A percentile compares a stretch with the other conserved stretches of the same genome.
These are phyloP conservation scores for Acidiella bohemica DNA, from an alignment of 495 filamentous ascomycete species.

Conservation along the genomic window DNA sequence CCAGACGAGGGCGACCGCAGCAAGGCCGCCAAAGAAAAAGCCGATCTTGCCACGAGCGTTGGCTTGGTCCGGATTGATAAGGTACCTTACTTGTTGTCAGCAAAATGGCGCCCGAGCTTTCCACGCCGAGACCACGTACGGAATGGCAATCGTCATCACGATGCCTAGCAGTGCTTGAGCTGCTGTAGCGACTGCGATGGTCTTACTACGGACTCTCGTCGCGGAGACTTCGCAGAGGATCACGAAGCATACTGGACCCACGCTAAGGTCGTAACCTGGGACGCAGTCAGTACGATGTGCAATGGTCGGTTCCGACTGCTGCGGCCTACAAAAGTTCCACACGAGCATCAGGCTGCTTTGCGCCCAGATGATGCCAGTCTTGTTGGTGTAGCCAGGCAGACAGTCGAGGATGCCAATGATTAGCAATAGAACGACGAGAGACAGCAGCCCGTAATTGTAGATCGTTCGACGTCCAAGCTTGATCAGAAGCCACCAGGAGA, in stretches of 20 bases:
- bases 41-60: conserved; percentile 47
- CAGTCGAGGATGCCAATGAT: conserved; percentile 47
- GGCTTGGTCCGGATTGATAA: conserved; percentile 52
- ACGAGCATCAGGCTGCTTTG: conserved; percentile 41
- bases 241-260: conserved; percentile 50
- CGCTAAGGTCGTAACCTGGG: conserved; percentile 40
- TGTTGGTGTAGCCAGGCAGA: conserved; percentile 32
- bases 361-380: conserved; percentile 33
- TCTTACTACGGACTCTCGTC: conserved; percentile 46
- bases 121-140: conserved; percentile 15
- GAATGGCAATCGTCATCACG: conserved; percentile 48
- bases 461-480: conserved; percentile 38
- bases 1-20: conserved; percentile 28
- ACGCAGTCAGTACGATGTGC: too few relatives aligned
- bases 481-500: conserved; percentile 40
- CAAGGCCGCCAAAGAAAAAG: conserved; percentile 52
- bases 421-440: conserved; percentile 38
- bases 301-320: too few relatives aligned
- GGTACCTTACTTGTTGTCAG: conserved; percentile 29
- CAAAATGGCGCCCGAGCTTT: not conserved
- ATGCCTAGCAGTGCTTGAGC: conserved; percentile 46
- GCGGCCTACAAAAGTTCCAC: conserved; percentile 32
- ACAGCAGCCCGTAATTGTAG: conserved; percentile 37
- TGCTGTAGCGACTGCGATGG: conserved; percentile 48
- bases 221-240: conserved; percentile 48